Conservation (phyloP, 2,329 filamentous ascomycete genomes). For the Apiospora kogelbergensis region DNA sequence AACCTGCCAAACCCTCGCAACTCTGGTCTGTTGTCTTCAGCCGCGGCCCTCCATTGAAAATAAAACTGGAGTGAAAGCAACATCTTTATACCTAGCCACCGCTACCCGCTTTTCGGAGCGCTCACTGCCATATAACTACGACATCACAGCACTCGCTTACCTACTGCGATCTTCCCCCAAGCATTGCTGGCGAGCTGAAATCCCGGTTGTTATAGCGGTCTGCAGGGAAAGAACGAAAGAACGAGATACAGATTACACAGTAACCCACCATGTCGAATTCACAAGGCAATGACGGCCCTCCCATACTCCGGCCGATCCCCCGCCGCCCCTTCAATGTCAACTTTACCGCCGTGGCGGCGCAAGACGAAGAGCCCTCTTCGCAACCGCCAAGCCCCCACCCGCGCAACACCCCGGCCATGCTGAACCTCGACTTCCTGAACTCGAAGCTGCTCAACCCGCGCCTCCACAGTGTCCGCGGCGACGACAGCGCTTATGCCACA, state of each 20-base stretch:
- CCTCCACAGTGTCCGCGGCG: slow-evolving; percentile 20
- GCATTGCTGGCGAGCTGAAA: not conserved
- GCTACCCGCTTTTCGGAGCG: not conserved
- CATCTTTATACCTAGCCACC: not conserved
- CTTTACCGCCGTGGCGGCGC: slow-evolving; percentile 41
- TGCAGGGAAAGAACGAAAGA: not conserved
- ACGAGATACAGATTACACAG: not conserved
- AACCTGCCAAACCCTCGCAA: not conserved
- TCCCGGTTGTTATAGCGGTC: not conserved
- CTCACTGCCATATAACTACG: not conserved
- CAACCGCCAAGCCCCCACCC: slow-evolving; percentile 38
- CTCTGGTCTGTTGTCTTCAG: not conserved
- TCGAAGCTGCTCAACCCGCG: slow-evolving; percentile 28
- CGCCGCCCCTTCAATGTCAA: slow-evolving; percentile 69
- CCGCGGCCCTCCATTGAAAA: not conserved
- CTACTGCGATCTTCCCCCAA: not conserved
- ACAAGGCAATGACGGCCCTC: slow-evolving; percentile 42
- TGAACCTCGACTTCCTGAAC: slow-evolving; percentile 37
- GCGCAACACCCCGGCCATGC: slow-evolving; percentile 44
- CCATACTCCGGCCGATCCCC: slow-evolving; percentile 67
- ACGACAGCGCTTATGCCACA: slow-evolving; percentile 22
- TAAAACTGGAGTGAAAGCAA: not conserved
- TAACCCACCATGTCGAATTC: not conserved
- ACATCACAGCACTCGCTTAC: not conserved
- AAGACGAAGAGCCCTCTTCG: slow-evolving; percentile 35